These are phyloP conservation scores for Penicillium digitatum DNA, from an alignment of 2,329 filamentous ascomycete genomes.

Conservation along the genomic window DNA sequence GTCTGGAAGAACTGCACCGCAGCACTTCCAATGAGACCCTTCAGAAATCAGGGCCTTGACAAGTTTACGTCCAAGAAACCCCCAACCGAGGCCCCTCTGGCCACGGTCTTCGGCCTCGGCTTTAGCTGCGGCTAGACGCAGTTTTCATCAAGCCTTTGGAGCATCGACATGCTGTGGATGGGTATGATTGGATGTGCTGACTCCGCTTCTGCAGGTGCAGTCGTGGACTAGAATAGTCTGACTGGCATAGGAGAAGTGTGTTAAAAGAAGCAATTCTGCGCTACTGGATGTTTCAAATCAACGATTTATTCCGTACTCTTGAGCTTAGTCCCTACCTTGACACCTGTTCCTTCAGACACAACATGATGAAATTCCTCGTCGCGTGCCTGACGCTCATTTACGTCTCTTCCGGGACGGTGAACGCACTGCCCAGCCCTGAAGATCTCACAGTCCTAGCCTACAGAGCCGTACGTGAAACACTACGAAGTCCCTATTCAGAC, in stretches of 20 bases:
- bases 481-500: neutral
- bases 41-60: neutral
- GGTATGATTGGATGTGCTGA: neutral
- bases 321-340: neutral
- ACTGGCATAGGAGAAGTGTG: neutral
- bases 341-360: neutral
- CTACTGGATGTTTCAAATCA: neutral
- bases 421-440: constrained; percentile 3
- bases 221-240: constrained; percentile 1
- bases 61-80: neutral
- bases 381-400: neutral
- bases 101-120: neutral
- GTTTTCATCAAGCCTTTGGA: neutral
- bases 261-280: constrained; percentile 1
- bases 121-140: neutral
- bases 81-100: neutral
- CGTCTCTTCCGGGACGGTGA: neutral
- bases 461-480: constrained; percentile 16
- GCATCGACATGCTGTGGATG: neutral
- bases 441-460: constrained; percentile 12
- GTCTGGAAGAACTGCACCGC: neutral
- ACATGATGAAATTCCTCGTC: constrained; percentile 3
- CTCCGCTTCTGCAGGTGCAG: constrained; percentile 1
- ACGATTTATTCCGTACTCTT: neutral
- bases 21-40: neutral